Evolutionary conservation across 116 monocot genomes (phyloP).

Genomic region (Papilionanthe hybrid): DNA sequence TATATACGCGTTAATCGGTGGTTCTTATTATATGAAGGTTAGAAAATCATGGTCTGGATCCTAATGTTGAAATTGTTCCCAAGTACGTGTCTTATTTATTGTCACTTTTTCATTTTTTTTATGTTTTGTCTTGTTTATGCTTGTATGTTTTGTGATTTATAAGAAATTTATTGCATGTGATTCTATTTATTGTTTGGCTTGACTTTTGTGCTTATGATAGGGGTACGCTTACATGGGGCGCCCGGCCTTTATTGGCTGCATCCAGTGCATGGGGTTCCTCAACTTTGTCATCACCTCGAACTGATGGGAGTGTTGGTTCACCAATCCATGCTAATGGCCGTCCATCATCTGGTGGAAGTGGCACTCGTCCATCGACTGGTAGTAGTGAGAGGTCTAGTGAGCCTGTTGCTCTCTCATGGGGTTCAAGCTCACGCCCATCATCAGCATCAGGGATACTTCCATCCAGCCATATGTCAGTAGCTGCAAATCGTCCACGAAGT

Average conservation of each 20-base stretch:
- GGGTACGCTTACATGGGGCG: constrained; percentile 95
- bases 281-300: constrained; percentile 44
- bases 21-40: constrained; percentile 36
- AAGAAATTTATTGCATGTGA: no score
- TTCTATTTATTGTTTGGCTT: background rate
- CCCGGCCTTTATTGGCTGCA: constrained; percentile 31
- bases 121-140: background rate
- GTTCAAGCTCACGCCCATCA: constrained; percentile 72
- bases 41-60: constrained; percentile 94
- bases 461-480: constrained; percentile 34
- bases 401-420: constrained; percentile 48
- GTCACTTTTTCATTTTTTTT: background rate
- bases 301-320: constrained; percentile 56
- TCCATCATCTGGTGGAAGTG: constrained; percentile 73
- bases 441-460: constrained; percentile 70
- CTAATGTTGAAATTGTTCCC: constrained; percentile 95
- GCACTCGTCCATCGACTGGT: constrained; percentile 74
- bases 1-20: constrained; percentile 1
- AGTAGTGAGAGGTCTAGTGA: constrained; percentile 69
- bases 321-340: constrained; percentile 44
- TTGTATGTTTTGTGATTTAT: constrained; percentile 1
- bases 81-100: constrained; percentile 49
- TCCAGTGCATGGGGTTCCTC: constrained; percentile 85
- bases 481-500: constrained; percentile 70
- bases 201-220: constrained; percentile 29